These are phyloP conservation scores for Onygenales sp. DNA, from an alignment of 2,329 filamentous ascomycete genomes.

Conservation along the genomic window DNA sequence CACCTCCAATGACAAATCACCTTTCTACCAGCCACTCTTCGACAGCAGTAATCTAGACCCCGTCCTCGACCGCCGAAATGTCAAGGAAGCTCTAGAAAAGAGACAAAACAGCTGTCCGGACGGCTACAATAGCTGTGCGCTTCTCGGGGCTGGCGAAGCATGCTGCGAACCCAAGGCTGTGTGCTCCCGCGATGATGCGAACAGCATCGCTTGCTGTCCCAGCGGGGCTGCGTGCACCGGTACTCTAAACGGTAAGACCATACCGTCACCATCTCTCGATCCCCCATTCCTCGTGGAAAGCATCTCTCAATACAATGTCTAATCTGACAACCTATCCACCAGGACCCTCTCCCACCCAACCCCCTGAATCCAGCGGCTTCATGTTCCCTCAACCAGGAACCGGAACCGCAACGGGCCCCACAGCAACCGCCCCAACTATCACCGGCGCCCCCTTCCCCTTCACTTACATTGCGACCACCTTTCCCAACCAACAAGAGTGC, in stretches of 20 bases:
- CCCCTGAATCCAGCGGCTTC: constrained; percentile 19
- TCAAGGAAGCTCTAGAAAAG: constrained; percentile 4
- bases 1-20: constrained; percentile 1
- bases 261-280: neutral
- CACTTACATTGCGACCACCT: constrained; percentile 44
- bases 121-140: constrained; percentile 44
- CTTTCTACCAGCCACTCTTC: constrained; percentile 7
- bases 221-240: constrained; percentile 49
- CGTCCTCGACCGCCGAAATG: constrained; percentile 3
- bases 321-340: constrained; percentile 6
- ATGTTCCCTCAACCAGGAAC: constrained; percentile 25
- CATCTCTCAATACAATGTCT: neutral
- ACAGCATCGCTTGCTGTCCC: constrained; percentile 54
- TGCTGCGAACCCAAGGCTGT: constrained; percentile 47
- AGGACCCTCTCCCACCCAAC: constrained; percentile 14
- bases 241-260: constrained; percentile 29
- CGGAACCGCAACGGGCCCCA: constrained; percentile 5
- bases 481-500: constrained; percentile 42
- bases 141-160: constrained; percentile 42
- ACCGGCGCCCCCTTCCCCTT: constrained; percentile 44
- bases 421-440: constrained; percentile 33
- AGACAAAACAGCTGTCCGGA: constrained; percentile 37
- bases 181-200: constrained; percentile 47
- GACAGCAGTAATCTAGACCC: constrained; percentile 2
- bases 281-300: neutral